Percentiles rank a stretch among this genome's conserved stretches.
phyloP scores from a whole-genome alignment of 345 rosid species.

The Geranium rotundifolium region DNA sequence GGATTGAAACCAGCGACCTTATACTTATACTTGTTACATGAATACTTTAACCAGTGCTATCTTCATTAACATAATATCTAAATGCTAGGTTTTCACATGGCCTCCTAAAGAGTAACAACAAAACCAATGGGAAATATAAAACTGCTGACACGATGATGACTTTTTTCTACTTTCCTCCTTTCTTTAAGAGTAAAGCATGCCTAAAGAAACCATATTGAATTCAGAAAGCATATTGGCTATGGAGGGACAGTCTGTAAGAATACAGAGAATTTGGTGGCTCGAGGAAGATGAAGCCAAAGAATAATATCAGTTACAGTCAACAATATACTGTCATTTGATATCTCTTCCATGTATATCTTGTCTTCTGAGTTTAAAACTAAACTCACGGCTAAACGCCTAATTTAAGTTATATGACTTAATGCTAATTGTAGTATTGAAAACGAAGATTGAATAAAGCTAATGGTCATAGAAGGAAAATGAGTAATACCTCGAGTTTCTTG shows the following conservation, averaged over 20 bases:
- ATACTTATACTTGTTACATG: too few relatives aligned
- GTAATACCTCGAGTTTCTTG: conserved; percentile 69
- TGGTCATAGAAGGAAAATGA: neutral
- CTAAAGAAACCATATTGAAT: conserved; percentile 4
- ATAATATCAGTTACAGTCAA: too few relatives aligned
- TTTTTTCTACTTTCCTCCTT: conserved; percentile 19
- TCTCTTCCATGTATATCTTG: too few relatives aligned
- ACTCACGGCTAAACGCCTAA: too few relatives aligned
- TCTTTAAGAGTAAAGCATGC: conserved; percentile 2
- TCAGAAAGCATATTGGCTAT: conserved; percentile 32
- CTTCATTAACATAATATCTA: too few relatives aligned
- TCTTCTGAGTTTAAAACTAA: neutral
- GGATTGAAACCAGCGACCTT: too few relatives aligned
- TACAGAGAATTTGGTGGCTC: conserved; percentile 41
- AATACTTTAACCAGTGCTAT: too few relatives aligned
- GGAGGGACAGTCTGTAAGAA: conserved; percentile 7
- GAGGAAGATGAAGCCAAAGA: conserved; percentile 22
- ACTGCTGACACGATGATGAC: conserved; percentile 24
- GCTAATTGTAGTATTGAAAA: too few relatives aligned
- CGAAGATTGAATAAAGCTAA: too few relatives aligned
- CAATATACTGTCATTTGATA: too few relatives aligned
- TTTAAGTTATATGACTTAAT: too few relatives aligned
- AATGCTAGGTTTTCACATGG: conserved; percentile 14
- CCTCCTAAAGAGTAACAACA: conserved; percentile 15
- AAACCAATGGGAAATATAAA: conserved; percentile 16